phyloP scores from a whole-genome alignment of 768 basidiomycete species.

The Phanerodontia chrysosporium region DNA sequence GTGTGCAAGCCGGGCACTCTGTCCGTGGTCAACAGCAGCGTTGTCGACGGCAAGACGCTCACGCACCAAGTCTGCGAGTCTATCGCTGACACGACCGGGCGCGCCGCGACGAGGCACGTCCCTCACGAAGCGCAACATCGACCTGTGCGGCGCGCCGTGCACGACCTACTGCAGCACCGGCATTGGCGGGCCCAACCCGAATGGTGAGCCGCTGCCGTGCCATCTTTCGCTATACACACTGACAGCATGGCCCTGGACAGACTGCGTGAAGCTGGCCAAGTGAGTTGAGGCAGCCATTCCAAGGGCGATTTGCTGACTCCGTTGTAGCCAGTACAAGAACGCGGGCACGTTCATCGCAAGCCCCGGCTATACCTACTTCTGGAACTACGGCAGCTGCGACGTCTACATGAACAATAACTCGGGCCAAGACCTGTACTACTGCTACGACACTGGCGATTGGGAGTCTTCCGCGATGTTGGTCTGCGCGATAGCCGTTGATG shows the following conservation, averaged over 20 bases:
- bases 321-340: not conserved
- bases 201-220: not conserved
- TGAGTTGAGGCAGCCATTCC: not conserved
- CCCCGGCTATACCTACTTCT: not conserved
- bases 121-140: not conserved
- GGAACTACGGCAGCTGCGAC: not conserved
- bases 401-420: not conserved
- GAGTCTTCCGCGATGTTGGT: no score
- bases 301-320: not conserved
- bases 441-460: not conserved
- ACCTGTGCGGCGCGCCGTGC: slow-evolving; percentile 3
- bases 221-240: not conserved
- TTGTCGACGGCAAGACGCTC: not conserved
- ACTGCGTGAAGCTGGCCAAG: not conserved
- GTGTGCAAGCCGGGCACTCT: not conserved
- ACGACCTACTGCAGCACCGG: slow-evolving; percentile 2
- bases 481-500: no score
- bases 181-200: not conserved
- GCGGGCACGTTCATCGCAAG: not conserved
- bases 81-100: not conserved
- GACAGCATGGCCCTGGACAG: not conserved
- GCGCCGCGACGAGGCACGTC: not conserved
- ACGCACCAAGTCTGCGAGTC: not conserved
- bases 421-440: not conserved
- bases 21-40: not conserved